Evolutionary conservation across 1,284 basidiomycete genomes (phyloP).

Genomic region (Ustilago loliicola): DNA sequence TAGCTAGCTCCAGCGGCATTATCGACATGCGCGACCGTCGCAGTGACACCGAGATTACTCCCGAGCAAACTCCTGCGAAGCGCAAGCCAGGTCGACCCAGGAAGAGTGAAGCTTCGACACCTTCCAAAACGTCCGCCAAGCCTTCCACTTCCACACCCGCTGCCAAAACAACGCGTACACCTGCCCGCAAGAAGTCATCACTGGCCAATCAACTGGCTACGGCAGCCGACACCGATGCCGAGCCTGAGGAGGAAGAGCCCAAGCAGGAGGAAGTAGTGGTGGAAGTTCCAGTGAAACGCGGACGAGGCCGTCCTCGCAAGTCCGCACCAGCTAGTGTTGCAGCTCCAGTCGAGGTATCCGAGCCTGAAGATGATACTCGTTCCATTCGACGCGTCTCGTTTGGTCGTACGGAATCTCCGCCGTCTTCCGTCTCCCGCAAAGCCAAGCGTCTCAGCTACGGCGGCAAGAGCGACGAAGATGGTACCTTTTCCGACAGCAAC

Average conservation of each 20-base stretch:
- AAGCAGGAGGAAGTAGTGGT: slow-evolving; percentile 11
- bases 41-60: slow-evolving; percentile 15
- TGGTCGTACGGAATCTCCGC: slow-evolving; percentile 21
- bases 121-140: slow-evolving; percentile 24
- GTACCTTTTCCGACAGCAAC: slow-evolving; percentile 74
- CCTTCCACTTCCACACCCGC: not conserved
- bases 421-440: slow-evolving; percentile 14
- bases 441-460: slow-evolving; percentile 32
- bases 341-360: slow-evolving; percentile 63
- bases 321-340: slow-evolving; percentile 26
- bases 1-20: slow-evolving; percentile 64
- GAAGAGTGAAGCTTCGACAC: slow-evolving; percentile 42
- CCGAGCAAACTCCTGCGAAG: slow-evolving; percentile 42
- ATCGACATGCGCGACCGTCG: slow-evolving; percentile 71
- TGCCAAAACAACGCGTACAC: slow-evolving; percentile 16
- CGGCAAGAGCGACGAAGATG: slow-evolving; percentile 61
- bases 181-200: slow-evolving; percentile 40
- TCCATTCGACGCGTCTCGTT: slow-evolving; percentile 30
- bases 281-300: slow-evolving; percentile 32
- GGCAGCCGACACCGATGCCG: slow-evolving; percentile 29
- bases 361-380: slow-evolving; percentile 74
- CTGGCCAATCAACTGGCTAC: slow-evolving; percentile 22
- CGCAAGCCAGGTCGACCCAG: slow-evolving; percentile 46
- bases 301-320: slow-evolving; percentile 40
- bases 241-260: slow-evolving; percentile 11